Conservation (phyloP, 179 eudicot genomes). For the Spergularia azorica region DNA sequence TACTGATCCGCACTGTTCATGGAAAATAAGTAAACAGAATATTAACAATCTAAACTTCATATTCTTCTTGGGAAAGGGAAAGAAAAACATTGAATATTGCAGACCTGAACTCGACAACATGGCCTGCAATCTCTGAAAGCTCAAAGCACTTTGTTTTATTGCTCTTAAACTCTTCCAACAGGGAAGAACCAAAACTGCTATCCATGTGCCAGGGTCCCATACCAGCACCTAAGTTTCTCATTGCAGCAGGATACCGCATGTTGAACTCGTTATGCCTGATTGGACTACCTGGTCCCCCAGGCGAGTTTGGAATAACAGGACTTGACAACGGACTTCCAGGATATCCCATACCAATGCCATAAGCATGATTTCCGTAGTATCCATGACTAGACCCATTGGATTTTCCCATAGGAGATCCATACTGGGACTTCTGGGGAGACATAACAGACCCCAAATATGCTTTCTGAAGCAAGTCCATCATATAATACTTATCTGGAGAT, state of each 20-base stretch:
- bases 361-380: slow-evolving; percentile 47
- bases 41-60: slow-evolving; percentile 7
- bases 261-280: slow-evolving; percentile 47
- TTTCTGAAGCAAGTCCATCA: slow-evolving; percentile 52
- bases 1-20: slow-evolving; percentile 50
- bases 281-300: slow-evolving; percentile 49
- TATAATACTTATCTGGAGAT: slow-evolving; percentile 58
- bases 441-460: slow-evolving; percentile 43
- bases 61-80: not conserved
- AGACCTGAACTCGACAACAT: slow-evolving; percentile 58
- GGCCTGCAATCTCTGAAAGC: slow-evolving; percentile 48
- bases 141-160: slow-evolving; percentile 52
- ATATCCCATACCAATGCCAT: slow-evolving; percentile 50
- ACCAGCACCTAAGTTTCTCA: slow-evolving; percentile 44
- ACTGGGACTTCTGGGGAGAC: slow-evolving; percentile 48
- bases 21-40: not conserved
- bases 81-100: not conserved
- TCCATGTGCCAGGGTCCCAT: slow-evolving; percentile 44
- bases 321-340: slow-evolving; percentile 44
- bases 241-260: slow-evolving; percentile 41
- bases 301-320: slow-evolving; percentile 47
- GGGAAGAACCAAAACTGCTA: slow-evolving; percentile 43
- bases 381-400: slow-evolving; percentile 43
- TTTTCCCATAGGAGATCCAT: slow-evolving; percentile 37
- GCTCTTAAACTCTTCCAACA: slow-evolving; percentile 53